Percentiles rank a stretch among this genome's conserved stretches.
Conservation (phyloP, 2,329 filamentous ascomycete genomes). For the Talaromyces sp. region DNA sequence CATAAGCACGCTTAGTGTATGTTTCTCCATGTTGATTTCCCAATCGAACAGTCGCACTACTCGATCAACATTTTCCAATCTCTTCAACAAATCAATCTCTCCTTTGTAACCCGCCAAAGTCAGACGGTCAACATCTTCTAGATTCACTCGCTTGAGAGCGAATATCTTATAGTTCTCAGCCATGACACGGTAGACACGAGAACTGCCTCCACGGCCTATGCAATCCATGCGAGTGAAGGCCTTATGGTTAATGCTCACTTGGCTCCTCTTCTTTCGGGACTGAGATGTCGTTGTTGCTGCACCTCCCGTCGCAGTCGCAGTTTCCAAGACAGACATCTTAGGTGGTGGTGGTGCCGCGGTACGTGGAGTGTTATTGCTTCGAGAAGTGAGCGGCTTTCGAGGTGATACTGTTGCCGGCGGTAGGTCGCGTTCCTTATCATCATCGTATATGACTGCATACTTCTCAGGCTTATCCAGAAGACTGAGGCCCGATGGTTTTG, state of each 20-base stretch:
- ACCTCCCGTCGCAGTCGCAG: slow-evolving; percentile 77
- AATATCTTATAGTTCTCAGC: slow-evolving; percentile 96
- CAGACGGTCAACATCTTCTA: slow-evolving; percentile 81
- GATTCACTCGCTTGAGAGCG: slow-evolving; percentile 84
- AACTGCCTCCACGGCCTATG: slow-evolving; percentile 86
- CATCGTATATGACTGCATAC: slow-evolving; percentile 46
- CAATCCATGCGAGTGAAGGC: slow-evolving; percentile 84
- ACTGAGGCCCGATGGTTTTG: slow-evolving; percentile 53
- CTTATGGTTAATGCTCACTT: slow-evolving; percentile 85
- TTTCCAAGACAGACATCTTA: slow-evolving; percentile 94
- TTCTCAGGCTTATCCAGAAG: slow-evolving; percentile 55
- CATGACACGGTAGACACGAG: slow-evolving; percentile 92
- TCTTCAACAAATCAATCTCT: slow-evolving; percentile 85
- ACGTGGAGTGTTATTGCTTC: slow-evolving; percentile 67
- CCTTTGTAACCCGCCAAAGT: slow-evolving; percentile 86
- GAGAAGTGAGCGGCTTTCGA: slow-evolving; percentile 46
- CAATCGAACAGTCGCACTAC: slow-evolving; percentile 89
- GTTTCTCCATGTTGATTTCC: slow-evolving; percentile 89
- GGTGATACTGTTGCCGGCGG: slow-evolving; percentile 43
- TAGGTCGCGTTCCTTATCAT: slow-evolving; percentile 37
- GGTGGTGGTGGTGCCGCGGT: slow-evolving; percentile 72
- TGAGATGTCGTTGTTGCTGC: slow-evolving; percentile 71
- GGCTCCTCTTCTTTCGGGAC: slow-evolving; percentile 68
- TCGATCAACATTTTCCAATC: slow-evolving; percentile 75
- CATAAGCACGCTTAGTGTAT: slow-evolving; percentile 87